Percentiles rank a stretch among this genome's conserved stretches.
phyloP scores from a whole-genome alignment of 495 filamentous ascomycete species.

The Trypethelium eluteriae region DNA sequence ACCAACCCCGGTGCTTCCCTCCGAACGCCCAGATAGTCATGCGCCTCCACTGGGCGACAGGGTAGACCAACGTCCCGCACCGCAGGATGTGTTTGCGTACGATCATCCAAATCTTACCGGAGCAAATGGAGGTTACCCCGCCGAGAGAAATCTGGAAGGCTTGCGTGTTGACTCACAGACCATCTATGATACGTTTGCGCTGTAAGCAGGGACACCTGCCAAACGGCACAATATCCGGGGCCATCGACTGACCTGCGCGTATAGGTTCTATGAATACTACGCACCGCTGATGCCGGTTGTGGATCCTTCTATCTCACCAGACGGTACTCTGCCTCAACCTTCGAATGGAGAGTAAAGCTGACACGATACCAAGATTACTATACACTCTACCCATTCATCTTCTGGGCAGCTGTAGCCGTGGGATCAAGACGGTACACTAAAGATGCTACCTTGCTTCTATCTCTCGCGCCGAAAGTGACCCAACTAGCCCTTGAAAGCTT shows the following conservation, averaged over 20 bases:
- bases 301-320: background rate
- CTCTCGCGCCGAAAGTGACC: constrained; percentile 1
- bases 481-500: background rate
- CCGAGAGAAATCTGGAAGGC: background rate
- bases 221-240: background rate
- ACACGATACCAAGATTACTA: background rate
- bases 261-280: constrained; percentile 8
- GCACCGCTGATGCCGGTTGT: constrained; percentile 4
- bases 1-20: background rate
- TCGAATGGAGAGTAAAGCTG: background rate
- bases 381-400: background rate
- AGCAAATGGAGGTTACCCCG: background rate
- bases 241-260: background rate
- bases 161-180: background rate
- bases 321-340: background rate
- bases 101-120: background rate
- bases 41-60: background rate
- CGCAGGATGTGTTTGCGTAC: background rate
- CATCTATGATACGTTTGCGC: background rate
- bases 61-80: background rate
- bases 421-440: constrained; percentile 10
- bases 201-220: background rate
- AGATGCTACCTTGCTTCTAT: background rate
- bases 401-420: background rate
- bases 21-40: background rate